These are phyloP conservation scores for Serpula lacrymans DNA, from an alignment of 768 basidiomycete genomes.

Conservation along the genomic window DNA sequence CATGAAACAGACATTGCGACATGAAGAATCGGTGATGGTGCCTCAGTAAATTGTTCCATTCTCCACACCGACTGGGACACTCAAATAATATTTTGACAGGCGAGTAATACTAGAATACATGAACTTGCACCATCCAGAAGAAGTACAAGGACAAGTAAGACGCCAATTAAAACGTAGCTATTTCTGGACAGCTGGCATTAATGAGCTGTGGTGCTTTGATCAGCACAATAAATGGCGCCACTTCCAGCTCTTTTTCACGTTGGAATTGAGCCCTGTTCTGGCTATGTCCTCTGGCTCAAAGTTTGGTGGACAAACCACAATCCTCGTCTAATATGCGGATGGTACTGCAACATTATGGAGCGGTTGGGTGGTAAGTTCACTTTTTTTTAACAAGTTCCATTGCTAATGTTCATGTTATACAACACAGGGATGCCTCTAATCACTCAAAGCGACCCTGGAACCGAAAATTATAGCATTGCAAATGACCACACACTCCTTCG, in stretches of 20 bases:
- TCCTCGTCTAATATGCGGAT: conserved; percentile 28
- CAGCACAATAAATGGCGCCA: conserved; percentile 46
- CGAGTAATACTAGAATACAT: too few relatives aligned
- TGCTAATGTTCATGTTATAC: conserved; percentile 3
- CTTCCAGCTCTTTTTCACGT: conserved; percentile 36
- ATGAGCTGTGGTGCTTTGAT: conserved; percentile 33
- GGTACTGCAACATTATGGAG: conserved; percentile 30
- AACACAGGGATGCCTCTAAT: conserved; percentile 35
- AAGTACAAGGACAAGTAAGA: too few relatives aligned
- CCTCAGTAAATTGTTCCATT: too few relatives aligned
- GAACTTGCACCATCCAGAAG: too few relatives aligned
- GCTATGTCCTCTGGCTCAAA: conserved; percentile 31
- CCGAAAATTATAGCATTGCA: conserved; percentile 43
- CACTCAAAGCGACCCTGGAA: conserved; percentile 42
- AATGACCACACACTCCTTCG: conserved; percentile 39
- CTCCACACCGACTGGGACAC: too few relatives aligned
- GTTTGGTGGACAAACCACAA: conserved; percentile 44
- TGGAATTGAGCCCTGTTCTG: conserved; percentile 34
- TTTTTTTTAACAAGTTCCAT: conserved; percentile 6
- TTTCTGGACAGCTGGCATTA: conserved; percentile 40
- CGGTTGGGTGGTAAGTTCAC: conserved; percentile 16
- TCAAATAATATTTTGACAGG: too few relatives aligned
- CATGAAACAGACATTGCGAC: too few relatives aligned
- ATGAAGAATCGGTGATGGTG: too few relatives aligned
- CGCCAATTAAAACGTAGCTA: conserved; percentile 25